phyloP scores from a whole-genome alignment of 805 yeast species.

The Candida chilensis region DNA sequence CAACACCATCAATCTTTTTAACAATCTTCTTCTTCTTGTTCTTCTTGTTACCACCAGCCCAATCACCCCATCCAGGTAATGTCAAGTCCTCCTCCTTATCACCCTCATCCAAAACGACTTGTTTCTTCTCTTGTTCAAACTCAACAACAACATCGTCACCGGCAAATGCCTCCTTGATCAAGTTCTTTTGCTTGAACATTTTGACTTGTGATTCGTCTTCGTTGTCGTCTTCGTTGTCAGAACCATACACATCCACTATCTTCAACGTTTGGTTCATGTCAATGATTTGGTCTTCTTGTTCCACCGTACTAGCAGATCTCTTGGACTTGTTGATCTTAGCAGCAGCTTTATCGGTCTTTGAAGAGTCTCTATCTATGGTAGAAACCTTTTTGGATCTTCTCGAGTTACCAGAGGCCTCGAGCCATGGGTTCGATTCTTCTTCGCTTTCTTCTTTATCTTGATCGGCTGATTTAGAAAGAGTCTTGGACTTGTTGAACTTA shows the following conservation, averaged over 20 bases:
- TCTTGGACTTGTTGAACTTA: conserved; percentile 6
- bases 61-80: conserved; percentile 96
- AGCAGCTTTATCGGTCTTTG: conserved; percentile 26
- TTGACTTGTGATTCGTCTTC: conserved; percentile 30
- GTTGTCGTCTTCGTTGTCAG: conserved; percentile 33
- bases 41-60: conserved; percentile 65
- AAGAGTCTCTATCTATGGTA: conserved; percentile 23
- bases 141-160: conserved; percentile 90
- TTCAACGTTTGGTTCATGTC: conserved; percentile 47
- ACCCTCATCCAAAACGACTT: conserved; percentile 64
- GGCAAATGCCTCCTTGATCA: conserved; percentile 89
- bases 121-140: conserved; percentile 69
- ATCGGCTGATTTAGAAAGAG: conserved; percentile 5
- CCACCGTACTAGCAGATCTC: conserved; percentile 18
- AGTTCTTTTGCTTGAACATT: conserved; percentile 70
- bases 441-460: conserved; percentile 8
- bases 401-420: conserved; percentile 10
- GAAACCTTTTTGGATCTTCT: conserved; percentile 19
- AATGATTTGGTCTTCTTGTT: conserved; percentile 29
- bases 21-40: conserved; percentile 54
- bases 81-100: conserved; percentile 82
- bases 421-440: conserved; percentile 27
- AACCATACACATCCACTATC: conserved; percentile 36
- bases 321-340: conserved; percentile 28
- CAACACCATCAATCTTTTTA: conserved; percentile 72